Evolutionary conservation across 2,329 filamentous ascomycete species (phyloP).

Genomic region (Stemphylium vesicarium): DNA sequence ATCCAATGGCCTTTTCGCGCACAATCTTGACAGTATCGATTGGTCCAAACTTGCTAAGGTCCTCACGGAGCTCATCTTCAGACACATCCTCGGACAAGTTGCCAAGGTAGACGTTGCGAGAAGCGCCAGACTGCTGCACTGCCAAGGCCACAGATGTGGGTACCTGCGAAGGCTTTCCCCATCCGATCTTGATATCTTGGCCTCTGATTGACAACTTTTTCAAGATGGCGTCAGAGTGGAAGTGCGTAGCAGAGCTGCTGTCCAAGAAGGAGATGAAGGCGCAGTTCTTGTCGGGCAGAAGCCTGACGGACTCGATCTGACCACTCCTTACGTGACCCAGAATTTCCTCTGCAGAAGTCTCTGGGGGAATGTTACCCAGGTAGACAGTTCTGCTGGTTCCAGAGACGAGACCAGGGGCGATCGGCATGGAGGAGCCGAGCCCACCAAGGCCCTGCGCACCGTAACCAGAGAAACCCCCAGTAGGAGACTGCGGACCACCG

Average conservation of each 20-base stretch:
- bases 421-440: slow-evolving; percentile 76
- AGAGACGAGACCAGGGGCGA: slow-evolving; percentile 80
- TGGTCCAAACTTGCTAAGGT: slow-evolving; percentile 92
- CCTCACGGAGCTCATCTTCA: slow-evolving; percentile 92
- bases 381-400: slow-evolving; percentile 97
- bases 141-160: slow-evolving; percentile 96
- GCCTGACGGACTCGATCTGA: slow-evolving; percentile 97
- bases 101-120: slow-evolving; percentile 94
- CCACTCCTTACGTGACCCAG: slow-evolving; percentile 94
- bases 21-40: slow-evolving; percentile 99
- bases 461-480: slow-evolving; percentile 72
- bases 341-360: slow-evolving; percentile 96
- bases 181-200: slow-evolving; percentile 99
- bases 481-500: slow-evolving; percentile 85
- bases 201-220: slow-evolving; percentile 99
- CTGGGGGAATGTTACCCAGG: slow-evolving; percentile 96
- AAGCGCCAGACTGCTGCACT: slow-evolving; percentile 96
- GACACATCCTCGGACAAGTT: slow-evolving; percentile 88
- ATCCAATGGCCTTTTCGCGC: slow-evolving; percentile 96
- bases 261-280: slow-evolving; percentile 99
- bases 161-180: slow-evolving; percentile 98
- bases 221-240: slow-evolving; percentile 98
- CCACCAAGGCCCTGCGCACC: slow-evolving; percentile 64
- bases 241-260: slow-evolving; percentile 95
- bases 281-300: slow-evolving; percentile 98